These are phyloP conservation scores for Kondoa malvinella DNA, from an alignment of 768 basidiomycete species.

Conservation along the genomic window DNA sequence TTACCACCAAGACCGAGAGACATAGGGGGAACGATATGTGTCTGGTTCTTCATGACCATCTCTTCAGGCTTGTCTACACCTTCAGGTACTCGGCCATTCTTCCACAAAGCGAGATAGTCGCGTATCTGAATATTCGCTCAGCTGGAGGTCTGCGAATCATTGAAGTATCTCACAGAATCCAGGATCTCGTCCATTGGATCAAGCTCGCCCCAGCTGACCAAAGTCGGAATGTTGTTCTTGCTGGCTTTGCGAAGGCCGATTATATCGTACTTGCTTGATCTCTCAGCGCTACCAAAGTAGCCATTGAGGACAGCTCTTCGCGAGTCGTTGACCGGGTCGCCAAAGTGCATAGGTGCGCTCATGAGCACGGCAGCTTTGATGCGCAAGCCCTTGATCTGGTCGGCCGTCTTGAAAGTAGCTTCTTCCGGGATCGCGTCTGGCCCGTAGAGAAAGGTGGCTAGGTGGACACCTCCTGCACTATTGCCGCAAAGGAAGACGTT, in stretches of 20 bases:
- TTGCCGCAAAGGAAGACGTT: slow-evolving; percentile 5
- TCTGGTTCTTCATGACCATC: background rate
- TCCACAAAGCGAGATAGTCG: background rate
- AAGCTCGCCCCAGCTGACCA: background rate
- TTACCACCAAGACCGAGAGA: background rate
- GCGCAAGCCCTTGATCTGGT: background rate
- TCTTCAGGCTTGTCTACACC: background rate
- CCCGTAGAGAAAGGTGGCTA: background rate
- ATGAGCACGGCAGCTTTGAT: background rate
- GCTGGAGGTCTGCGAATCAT: background rate
- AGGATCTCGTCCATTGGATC: background rate
- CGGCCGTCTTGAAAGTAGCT: background rate
- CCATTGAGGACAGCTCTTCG: background rate
- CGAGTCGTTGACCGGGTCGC: background rate
- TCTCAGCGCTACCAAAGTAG: background rate
- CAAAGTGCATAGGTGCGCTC: background rate
- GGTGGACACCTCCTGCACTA: background rate
- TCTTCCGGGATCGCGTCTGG: background rate
- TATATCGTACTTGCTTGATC: background rate
- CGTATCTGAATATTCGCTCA: background rate
- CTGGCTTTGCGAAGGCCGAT: background rate
- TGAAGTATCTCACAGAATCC: background rate
- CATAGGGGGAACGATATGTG: background rate
- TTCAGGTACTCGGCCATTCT: background rate
- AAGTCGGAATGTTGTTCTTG: background rate